Evolutionary conservation across 2,329 filamentous ascomycete genomes (phyloP), one percentile per base, ranked within the genome.

Genomic region (Orbilia brochopaga): DNA sequence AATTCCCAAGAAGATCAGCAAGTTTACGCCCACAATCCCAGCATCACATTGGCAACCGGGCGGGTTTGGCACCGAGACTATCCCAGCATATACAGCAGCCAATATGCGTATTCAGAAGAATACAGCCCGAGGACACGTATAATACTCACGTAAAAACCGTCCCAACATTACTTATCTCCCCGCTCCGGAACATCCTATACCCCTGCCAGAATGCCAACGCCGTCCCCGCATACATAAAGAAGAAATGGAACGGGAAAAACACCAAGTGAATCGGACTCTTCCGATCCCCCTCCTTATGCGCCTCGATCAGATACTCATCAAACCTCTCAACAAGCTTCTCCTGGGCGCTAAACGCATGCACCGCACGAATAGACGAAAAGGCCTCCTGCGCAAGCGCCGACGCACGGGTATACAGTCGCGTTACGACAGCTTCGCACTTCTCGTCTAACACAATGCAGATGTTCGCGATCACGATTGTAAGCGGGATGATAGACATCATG

Each of bases 121-220:
- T 37, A 7, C 32, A 37, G 13, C 7, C 32, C 6, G 13, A 37
- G 32, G 7, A 13, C 4, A 37, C 1, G 17, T 7, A 8, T 19
- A 24, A 7, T 24, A 60, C 67, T 72, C 55, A 65, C 67, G 69
- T 82, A 24, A 87, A 79, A 56, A 88, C 82, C 6, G 82, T 83
- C 48, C 85, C 82, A 10, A 86, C 80, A 65, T 80, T 80, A 15
- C 80, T 74, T 44, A 88, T 77, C 17, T 80, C 79, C 0, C 82
- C 82, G 11, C 84, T 80, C 1, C 81, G 73, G 53, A 79, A 83
- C 0, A 83, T 81, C 74, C 82, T 84, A 51, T 83, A 82, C 2
- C 86, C 87, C 74, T 84, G 88, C 85, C 85, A 88, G 73, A 89
- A 89, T 6, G 83, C 80, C 21, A 88, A 80, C 0, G 82, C 83